phyloP scores from a whole-genome alignment of 106 monocot species.

The Cymbidium sinense region DNA sequence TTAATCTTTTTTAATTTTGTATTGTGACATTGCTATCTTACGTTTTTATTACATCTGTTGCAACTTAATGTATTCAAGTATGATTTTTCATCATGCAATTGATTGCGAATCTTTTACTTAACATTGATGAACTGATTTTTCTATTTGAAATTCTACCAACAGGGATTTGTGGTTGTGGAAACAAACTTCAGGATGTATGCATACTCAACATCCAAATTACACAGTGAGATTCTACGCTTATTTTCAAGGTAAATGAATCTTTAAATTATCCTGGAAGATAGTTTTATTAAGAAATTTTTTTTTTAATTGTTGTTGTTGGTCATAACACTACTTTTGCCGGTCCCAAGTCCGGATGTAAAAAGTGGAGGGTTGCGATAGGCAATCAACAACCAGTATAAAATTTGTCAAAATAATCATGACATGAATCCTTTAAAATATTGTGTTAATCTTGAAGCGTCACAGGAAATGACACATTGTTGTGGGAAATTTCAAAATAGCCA shows the following conservation, averaged over 20 bases:
- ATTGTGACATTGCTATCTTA: not conserved
- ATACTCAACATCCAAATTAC: slow-evolving; percentile 90
- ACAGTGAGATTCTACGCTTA: slow-evolving; percentile 90
- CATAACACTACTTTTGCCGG: no score
- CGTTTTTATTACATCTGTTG: not conserved
- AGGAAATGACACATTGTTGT: no score
- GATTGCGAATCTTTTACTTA: not conserved
- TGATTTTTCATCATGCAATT: not conserved
- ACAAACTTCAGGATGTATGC: slow-evolving; percentile 96
- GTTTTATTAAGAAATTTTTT: not conserved
- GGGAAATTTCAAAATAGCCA: no score
- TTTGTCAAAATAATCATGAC: no score
- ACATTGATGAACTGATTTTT: not conserved
- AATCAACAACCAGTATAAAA: no score
- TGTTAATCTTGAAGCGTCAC: no score
- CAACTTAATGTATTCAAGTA: not conserved
- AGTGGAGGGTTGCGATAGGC: no score
- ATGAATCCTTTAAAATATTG: no score
- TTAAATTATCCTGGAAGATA: not conserved
- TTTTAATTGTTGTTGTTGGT: not conserved
- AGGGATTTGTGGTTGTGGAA: slow-evolving; percentile 99
- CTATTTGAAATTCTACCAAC: slow-evolving; percentile 10
- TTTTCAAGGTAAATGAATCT: slow-evolving; percentile 66
- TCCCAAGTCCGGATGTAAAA: no score
- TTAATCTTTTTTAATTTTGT: not conserved